Conservation (phyloP, 2,329 filamentous ascomycete species). For the Fusarium tuaranense region DNA sequence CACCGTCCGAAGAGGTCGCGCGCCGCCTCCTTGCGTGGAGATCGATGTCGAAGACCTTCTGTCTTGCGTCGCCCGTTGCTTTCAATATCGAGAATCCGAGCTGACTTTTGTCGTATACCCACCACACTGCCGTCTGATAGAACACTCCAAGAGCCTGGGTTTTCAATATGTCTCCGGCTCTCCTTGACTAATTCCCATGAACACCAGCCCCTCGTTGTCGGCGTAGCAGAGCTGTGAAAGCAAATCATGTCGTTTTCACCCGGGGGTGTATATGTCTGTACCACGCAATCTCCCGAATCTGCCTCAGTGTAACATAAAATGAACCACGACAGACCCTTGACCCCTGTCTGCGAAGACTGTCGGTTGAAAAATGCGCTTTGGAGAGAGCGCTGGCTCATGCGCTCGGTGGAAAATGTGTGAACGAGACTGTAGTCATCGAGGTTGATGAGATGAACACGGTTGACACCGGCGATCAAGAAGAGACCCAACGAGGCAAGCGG, state of each 20-base stretch:
- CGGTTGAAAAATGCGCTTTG: slow-evolving; percentile 66
- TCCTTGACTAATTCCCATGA: slow-evolving; percentile 65
- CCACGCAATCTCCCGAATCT: slow-evolving; percentile 70
- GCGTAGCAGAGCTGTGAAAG: slow-evolving; percentile 56
- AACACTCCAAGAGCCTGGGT: slow-evolving; percentile 75
- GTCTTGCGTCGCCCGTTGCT: slow-evolving; percentile 25
- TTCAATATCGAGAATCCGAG: slow-evolving; percentile 24
- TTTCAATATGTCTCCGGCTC: slow-evolving; percentile 64
- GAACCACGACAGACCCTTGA: slow-evolving; percentile 69
- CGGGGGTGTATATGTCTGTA: slow-evolving; percentile 71
- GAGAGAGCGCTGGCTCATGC: slow-evolving; percentile 69
- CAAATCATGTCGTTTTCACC: slow-evolving; percentile 68
- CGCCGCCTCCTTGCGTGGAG: slow-evolving; percentile 37
- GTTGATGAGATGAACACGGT: slow-evolving; percentile 69
- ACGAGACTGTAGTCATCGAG: slow-evolving; percentile 60
- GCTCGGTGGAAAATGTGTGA: slow-evolving; percentile 71
- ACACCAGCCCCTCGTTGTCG: slow-evolving; percentile 58
- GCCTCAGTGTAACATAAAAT: slow-evolving; percentile 72
- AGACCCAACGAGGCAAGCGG: slow-evolving; percentile 67
- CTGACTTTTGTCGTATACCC: slow-evolving; percentile 66
- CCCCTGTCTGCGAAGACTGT: slow-evolving; percentile 61
- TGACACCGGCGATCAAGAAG: slow-evolving; percentile 69
- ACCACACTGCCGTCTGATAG: slow-evolving; percentile 71
- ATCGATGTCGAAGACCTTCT: slow-evolving; percentile 46
- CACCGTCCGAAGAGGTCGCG: slow-evolving; percentile 54